Percentiles rank a stretch among this genome's conserved stretches.
Evolutionary conservation across 352 stramenopile genomes (phyloP).

Genomic region (Pythium dissotocum): DNA sequence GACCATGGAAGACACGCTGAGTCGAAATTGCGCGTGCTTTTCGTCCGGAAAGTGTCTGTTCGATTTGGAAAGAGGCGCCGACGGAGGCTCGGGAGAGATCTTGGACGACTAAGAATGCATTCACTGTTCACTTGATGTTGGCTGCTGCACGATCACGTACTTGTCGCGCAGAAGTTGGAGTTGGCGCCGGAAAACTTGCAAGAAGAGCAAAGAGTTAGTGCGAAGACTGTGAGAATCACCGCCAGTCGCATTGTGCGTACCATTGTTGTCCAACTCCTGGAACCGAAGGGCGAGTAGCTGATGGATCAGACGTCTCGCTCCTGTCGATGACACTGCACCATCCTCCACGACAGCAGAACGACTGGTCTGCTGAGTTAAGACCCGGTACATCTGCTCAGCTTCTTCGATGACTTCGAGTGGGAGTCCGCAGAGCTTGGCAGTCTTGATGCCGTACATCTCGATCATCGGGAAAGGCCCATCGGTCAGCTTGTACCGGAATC

Average conservation of each 20-base stretch:
- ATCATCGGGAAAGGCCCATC: conserved; percentile 59
- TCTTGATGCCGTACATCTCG: conserved; percentile 84
- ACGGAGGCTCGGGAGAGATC: conserved; percentile 6
- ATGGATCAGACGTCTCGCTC: conserved; percentile 65
- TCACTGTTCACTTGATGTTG: background rate
- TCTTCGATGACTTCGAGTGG: conserved; percentile 60
- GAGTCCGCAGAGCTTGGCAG: conserved; percentile 71
- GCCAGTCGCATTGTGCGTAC: conserved; percentile 25
- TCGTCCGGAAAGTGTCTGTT: conserved; percentile 39
- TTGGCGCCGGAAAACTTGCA: conserved; percentile 53
- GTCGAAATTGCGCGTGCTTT: conserved; percentile 52
- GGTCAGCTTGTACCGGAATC: conserved; percentile 67
- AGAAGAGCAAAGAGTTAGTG: background rate
- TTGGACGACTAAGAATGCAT: conserved; percentile 7
- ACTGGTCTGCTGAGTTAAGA: conserved; percentile 30
- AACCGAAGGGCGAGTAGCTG: conserved; percentile 74
- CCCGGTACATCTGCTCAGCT: conserved; percentile 46
- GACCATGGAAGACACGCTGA: conserved; percentile 56
- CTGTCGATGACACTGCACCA: conserved; percentile 16
- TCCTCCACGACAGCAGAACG: conserved; percentile 15
- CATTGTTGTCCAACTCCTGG: conserved; percentile 52
- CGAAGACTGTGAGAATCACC: background rate
- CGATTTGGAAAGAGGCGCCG: conserved; percentile 18
- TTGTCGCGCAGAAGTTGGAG: conserved; percentile 68
- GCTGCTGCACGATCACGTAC: conserved; percentile 35